Conservation (phyloP, 495 filamentous ascomycete species). For the Aspergillus indologenus region DNA sequence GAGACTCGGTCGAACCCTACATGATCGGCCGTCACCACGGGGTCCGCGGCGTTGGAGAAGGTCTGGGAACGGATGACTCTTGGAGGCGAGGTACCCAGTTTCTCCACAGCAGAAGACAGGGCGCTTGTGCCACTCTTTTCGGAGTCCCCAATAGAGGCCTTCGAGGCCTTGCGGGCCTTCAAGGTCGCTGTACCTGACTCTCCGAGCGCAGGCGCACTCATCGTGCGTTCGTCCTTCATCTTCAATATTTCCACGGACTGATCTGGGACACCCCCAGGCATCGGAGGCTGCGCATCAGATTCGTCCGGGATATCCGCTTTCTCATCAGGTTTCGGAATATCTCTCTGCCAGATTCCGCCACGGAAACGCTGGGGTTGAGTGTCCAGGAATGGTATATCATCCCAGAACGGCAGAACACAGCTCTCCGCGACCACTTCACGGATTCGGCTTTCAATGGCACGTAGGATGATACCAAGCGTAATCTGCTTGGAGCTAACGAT, state of each 20-base stretch:
- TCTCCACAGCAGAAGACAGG: constrained; percentile 42
- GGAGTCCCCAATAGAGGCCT: constrained; percentile 28
- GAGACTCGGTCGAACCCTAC: constrained; percentile 57
- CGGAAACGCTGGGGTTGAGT: constrained; percentile 73
- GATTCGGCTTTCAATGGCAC: constrained; percentile 90
- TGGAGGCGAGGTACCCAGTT: constrained; percentile 41
- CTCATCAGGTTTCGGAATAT: constrained; percentile 45
- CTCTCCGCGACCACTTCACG: constrained; percentile 91
- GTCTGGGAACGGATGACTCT: constrained; percentile 59
- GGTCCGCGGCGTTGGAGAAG: constrained; percentile 60
- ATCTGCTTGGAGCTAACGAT: constrained; percentile 95
- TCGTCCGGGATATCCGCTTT: constrained; percentile 56
- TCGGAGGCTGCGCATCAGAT: constrained; percentile 49
- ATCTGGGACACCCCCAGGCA: constrained; percentile 30
- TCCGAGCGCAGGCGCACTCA: constrained; percentile 50
- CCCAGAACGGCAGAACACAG: constrained; percentile 91
- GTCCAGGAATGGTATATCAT: constrained; percentile 85
- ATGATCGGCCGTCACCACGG: constrained; percentile 60
- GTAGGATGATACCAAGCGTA: constrained; percentile 85
- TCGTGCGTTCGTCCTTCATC: constrained; percentile 55
- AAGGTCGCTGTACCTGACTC: constrained; percentile 27
- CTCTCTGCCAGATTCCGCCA: constrained; percentile 83
- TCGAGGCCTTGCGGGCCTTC: constrained; percentile 35
- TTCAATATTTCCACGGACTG: constrained; percentile 34
- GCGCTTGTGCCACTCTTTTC: constrained; percentile 23